Evolutionary conservation across 148 eudicot species (phyloP).

Genomic region (Limonium bicolor): DNA sequence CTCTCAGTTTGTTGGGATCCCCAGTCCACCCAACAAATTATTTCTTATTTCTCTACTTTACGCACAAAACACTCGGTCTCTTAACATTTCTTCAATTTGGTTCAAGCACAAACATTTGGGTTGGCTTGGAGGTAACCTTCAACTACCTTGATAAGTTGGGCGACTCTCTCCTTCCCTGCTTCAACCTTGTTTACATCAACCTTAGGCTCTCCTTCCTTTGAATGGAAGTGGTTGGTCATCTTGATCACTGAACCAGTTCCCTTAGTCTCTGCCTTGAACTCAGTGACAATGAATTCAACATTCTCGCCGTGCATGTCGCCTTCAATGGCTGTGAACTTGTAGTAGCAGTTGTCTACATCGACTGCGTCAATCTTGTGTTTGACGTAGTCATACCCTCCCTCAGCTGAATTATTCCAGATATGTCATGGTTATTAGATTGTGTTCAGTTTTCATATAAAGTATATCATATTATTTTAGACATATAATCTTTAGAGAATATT

Average conservation of each 20-base stretch:
- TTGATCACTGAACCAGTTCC: not conserved
- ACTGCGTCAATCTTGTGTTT: slow-evolving; percentile 9
- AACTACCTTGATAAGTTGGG: slow-evolving; percentile 2
- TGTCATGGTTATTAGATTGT: too few species aligned
- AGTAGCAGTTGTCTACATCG: slow-evolving; percentile 2
- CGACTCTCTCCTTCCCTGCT: slow-evolving; percentile 6
- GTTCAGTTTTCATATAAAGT: too few species aligned
- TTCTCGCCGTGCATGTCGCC: slow-evolving; percentile 3
- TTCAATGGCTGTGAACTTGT: slow-evolving; percentile 7
- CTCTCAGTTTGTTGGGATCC: too few species aligned
- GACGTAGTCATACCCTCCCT: not conserved
- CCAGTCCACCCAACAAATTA: too few species aligned
- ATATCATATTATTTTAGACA: too few species aligned
- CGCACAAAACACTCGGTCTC: too few species aligned
- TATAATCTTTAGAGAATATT: too few species aligned
- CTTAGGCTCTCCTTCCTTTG: slow-evolving; percentile 1
- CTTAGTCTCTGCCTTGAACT: slow-evolving; percentile 2
- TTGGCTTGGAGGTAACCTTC: slow-evolving; percentile 12
- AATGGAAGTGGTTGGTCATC: slow-evolving; percentile 4
- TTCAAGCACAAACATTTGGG: slow-evolving; percentile 10
- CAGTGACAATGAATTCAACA: slow-evolving; percentile 1
- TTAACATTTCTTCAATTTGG: too few species aligned
- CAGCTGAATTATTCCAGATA: too few species aligned
- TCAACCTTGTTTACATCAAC: slow-evolving; percentile 6
- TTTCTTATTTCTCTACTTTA: too few species aligned